Percentiles rank a stretch among this genome's conserved stretches.
Evolutionary conservation across 257 asterid species (phyloP).

Genomic region (Solanum sejunctum): DNA sequence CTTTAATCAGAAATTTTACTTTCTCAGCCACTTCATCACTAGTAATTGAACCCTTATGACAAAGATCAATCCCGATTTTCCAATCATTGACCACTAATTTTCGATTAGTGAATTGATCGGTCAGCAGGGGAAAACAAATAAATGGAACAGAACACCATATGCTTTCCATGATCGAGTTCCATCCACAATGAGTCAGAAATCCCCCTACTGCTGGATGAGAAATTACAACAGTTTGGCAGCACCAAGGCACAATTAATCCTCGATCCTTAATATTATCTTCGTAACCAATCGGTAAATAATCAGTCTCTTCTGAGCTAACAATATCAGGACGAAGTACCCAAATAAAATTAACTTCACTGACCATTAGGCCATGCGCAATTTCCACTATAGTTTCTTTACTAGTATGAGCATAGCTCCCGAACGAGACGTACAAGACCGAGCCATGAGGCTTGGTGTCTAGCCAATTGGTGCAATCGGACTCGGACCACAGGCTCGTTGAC

Average conservation of each 20-base stretch:
- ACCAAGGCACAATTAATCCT: slow-evolving; percentile 52
- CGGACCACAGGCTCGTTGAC: slow-evolving; percentile 57
- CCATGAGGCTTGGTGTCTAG: slow-evolving; percentile 38
- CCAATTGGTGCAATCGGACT: slow-evolving; percentile 58
- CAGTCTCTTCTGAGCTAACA: slow-evolving; percentile 33
- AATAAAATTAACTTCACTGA: slow-evolving; percentile 34
- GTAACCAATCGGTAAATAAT: slow-evolving; percentile 28
- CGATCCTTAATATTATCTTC: slow-evolving; percentile 15
- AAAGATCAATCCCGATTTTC: slow-evolving; percentile 50
- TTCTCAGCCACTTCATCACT: slow-evolving; percentile 42
- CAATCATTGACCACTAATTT: slow-evolving; percentile 58
- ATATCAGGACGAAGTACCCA: slow-evolving; percentile 68
- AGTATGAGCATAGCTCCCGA: slow-evolving; percentile 66
- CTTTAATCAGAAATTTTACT: slow-evolving; percentile 28
- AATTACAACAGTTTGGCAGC: slow-evolving; percentile 44
- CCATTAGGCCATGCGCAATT: slow-evolving; percentile 43
- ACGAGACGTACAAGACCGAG: slow-evolving; percentile 60
- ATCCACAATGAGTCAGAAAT: slow-evolving; percentile 61
- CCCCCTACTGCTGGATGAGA: slow-evolving; percentile 53
- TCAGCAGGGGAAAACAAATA: slow-evolving; percentile 45
- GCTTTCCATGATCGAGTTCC: slow-evolving; percentile 60
- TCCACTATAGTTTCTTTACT: slow-evolving; percentile 41
- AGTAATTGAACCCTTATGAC: slow-evolving; percentile 20
- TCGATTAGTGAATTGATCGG: slow-evolving; percentile 59
- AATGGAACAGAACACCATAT: slow-evolving; percentile 46